Evolutionary conservation across 805 yeast genomes (phyloP).

Genomic region (Dipodascus albidus): DNA sequence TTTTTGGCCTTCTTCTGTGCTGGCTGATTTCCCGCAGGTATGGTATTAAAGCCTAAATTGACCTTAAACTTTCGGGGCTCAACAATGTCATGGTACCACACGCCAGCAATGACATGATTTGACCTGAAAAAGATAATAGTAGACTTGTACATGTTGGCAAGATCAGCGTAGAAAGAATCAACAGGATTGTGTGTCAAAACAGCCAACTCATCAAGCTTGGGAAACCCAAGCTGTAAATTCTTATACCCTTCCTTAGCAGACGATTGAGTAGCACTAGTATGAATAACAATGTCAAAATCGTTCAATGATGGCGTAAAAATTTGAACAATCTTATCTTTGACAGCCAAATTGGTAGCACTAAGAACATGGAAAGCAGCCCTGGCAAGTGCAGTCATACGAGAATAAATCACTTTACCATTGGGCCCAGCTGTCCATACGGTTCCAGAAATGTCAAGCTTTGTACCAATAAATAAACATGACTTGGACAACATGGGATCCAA

Average conservation of each 20-base stretch:
- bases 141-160: constrained; percentile 53
- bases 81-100: constrained; percentile 59
- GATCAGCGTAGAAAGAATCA: constrained; percentile 45
- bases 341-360: constrained; percentile 16
- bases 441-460: constrained; percentile 81
- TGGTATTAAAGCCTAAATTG: constrained; percentile 60
- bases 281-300: constrained; percentile 76
- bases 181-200: constrained; percentile 49
- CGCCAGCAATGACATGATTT: constrained; percentile 63
- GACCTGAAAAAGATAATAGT: constrained; percentile 57
- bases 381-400: constrained; percentile 79
- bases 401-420: constrained; percentile 58
- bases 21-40: constrained; percentile 36
- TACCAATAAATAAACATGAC: constrained; percentile 71
- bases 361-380: constrained; percentile 48
- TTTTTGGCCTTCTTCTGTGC: constrained; percentile 15
- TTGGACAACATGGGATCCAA: constrained; percentile 74
- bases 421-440: constrained; percentile 59
- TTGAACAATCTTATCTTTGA: constrained; percentile 27
- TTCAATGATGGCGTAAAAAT: constrained; percentile 71
- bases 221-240: constrained; percentile 28
- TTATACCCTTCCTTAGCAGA: constrained; percentile 27
- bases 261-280: constrained; percentile 32
- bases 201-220: constrained; percentile 24
- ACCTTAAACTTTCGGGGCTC: constrained; percentile 63